Conservation (phyloP, 257 asterid species). For the Cordia subcordata region DNA sequence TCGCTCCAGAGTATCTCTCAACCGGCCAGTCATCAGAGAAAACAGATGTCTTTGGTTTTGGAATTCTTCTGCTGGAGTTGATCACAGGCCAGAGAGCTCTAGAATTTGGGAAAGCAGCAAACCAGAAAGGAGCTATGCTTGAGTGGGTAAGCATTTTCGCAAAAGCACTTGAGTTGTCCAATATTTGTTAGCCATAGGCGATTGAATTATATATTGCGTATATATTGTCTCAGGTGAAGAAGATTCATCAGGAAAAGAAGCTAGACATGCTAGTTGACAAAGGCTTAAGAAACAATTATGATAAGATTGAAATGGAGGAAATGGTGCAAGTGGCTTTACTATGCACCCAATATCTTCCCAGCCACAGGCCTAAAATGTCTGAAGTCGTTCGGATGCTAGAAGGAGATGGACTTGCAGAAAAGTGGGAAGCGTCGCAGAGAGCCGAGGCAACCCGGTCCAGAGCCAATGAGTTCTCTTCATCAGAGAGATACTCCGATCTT, state of each 20-base stretch:
- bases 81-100: conserved; percentile 95
- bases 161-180: neutral
- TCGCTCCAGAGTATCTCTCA: conserved; percentile 91
- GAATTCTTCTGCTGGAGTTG: conserved; percentile 78
- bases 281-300: conserved; percentile 57
- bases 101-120: conserved; percentile 85
- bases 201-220: neutral
- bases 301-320: conserved; percentile 77
- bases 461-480: conserved; percentile 73
- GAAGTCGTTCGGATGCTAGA: conserved; percentile 95
- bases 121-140: conserved; percentile 91
- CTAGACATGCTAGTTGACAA: conserved; percentile 78
- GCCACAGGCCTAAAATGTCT: conserved; percentile 87
- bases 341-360: conserved; percentile 89
- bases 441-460: conserved; percentile 60
- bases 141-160: conserved; percentile 69
- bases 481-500: conserved; percentile 89
- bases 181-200: neutral
- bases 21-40: conserved; percentile 98
- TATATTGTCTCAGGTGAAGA: conserved; percentile 57
- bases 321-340: conserved; percentile 82
- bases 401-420: conserved; percentile 96
- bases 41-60: conserved; percentile 94
- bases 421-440: conserved; percentile 94
- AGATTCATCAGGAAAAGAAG: conserved; percentile 81